phyloP scores from a whole-genome alignment of 331 rosid species.

The Rosa hybrid region DNA sequence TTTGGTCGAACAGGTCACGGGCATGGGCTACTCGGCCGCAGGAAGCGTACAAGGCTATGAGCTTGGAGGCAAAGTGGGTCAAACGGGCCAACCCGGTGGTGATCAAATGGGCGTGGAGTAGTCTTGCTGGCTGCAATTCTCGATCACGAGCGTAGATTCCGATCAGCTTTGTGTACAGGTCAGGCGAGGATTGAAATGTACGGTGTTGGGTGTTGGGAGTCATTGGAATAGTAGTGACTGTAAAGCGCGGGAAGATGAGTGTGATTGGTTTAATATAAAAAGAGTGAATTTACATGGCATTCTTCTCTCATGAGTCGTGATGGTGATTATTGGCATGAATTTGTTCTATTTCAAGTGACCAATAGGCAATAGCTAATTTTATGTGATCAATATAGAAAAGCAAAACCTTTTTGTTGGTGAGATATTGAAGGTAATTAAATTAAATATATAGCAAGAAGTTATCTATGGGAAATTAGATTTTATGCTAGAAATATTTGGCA shows the following conservation, averaged over 20 bases:
- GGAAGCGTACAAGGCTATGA: conserved; percentile 44
- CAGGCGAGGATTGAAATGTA: conserved; percentile 33
- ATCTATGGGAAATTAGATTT: too few species aligned
- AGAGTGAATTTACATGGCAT: background rate
- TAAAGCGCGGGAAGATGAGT: conserved; percentile 3
- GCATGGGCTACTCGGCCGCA: conserved; percentile 60
- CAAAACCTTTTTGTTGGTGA: too few species aligned
- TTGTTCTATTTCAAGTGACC: background rate
- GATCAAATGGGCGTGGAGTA: conserved; percentile 76
- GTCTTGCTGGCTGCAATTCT: conserved; percentile 50
- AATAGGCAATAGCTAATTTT: too few species aligned
- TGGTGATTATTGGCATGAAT: background rate
- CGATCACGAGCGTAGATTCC: conserved; percentile 43
- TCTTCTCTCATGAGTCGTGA: background rate
- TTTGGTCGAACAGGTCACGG: conserved; percentile 67
- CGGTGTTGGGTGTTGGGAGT: conserved; percentile 23
- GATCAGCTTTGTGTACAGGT: conserved; percentile 39
- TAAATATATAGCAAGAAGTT: too few species aligned
- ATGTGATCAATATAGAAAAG: too few species aligned
- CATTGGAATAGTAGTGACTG: background rate
- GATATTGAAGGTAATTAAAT: too few species aligned
- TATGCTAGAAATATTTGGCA: too few species aligned
- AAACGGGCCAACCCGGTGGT: conserved; percentile 50
- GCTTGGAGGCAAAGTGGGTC: conserved; percentile 58
- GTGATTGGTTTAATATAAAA: background rate